phyloP scores from a whole-genome alignment of 1,139 yeast genomes.

The Blastobotrys arbuscula region DNA sequence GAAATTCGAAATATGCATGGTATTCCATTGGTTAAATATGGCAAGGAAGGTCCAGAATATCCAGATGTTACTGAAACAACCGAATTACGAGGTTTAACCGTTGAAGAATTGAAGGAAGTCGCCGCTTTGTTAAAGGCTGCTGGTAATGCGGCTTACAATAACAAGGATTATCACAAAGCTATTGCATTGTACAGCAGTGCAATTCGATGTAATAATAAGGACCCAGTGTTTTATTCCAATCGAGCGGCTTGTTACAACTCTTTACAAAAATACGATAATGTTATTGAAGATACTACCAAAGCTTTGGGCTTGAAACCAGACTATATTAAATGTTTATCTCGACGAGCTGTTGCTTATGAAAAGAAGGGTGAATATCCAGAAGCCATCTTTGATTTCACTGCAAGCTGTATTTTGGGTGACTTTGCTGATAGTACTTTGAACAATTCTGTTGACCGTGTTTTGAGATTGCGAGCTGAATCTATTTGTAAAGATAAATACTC shows the following conservation, averaged over 20 bases:
- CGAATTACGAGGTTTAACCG: slow-evolving; percentile 34
- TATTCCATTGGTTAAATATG: slow-evolving; percentile 11
- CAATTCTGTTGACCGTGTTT: slow-evolving; percentile 78
- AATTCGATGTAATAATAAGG: slow-evolving; percentile 56
- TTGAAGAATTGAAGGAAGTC: slow-evolving; percentile 50
- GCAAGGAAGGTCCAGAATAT: slow-evolving; percentile 12
- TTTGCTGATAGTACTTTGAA: slow-evolving; percentile 76
- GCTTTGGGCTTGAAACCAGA: slow-evolving; percentile 85
- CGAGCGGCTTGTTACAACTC: slow-evolving; percentile 94
- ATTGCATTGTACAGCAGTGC: slow-evolving; percentile 76
- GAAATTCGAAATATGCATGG: slow-evolving; percentile 5
- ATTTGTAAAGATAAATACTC: slow-evolving; percentile 57
- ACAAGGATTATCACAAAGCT: slow-evolving; percentile 65
- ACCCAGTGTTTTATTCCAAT: slow-evolving; percentile 88
- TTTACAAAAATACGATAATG: slow-evolving; percentile 70
- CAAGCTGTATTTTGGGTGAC: slow-evolving; percentile 41
- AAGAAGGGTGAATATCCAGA: slow-evolving; percentile 69
- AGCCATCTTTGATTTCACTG: slow-evolving; percentile 89
- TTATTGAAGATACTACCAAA: slow-evolving; percentile 77
- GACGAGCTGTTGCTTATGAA: slow-evolving; percentile 75
- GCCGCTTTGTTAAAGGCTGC: slow-evolving; percentile 79
- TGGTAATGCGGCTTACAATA: slow-evolving; percentile 77
- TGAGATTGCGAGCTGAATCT: slow-evolving; percentile 48
- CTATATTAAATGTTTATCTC: slow-evolving; percentile 78
- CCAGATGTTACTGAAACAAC: slow-evolving; percentile 12